phyloP scores from a whole-genome alignment of 1,284 basidiomycete genomes.

The Earliella scabrosa region DNA sequence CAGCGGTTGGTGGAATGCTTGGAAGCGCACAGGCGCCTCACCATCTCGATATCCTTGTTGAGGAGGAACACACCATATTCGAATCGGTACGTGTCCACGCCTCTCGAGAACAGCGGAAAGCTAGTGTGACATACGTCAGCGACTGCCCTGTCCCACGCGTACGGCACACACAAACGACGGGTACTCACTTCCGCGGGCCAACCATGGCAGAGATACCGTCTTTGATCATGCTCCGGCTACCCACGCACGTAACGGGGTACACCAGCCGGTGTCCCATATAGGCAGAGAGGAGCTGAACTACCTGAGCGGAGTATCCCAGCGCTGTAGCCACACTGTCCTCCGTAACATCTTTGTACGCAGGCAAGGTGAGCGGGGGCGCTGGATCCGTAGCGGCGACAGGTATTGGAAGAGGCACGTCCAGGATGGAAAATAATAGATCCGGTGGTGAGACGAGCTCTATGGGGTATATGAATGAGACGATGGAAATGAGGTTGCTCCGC shows the following conservation, averaged over 20 bases:
- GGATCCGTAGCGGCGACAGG: constrained; percentile 78
- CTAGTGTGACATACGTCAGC: constrained; percentile 43
- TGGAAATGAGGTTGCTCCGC: constrained; percentile 74
- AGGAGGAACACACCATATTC: constrained; percentile 97
- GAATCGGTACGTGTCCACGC: constrained; percentile 95
- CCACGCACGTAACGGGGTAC: constrained; percentile 89
- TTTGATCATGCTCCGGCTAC: constrained; percentile 85
- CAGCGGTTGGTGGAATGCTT: constrained; percentile 2
- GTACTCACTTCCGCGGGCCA: constrained; percentile 84
- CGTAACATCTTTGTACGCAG: constrained; percentile 71
- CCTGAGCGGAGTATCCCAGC: constrained; percentile 86
- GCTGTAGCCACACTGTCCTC: constrained; percentile 87
- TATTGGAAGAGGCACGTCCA: constrained; percentile 85
- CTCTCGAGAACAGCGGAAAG: constrained; percentile 93
- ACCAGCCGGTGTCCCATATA: constrained; percentile 80
- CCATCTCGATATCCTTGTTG: constrained; percentile 97
- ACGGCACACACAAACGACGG: background rate
- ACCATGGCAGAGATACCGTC: constrained; percentile 94
- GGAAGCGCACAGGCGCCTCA: constrained; percentile 41
- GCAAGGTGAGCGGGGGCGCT: constrained; percentile 79
- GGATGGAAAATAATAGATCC: constrained; percentile 84
- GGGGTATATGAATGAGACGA: constrained; percentile 83
- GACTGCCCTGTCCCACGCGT: constrained; percentile 19
- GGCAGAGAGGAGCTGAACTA: constrained; percentile 80
- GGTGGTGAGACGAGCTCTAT: constrained; percentile 84